Conservation (phyloP, 1,284 basidiomycete genomes). For the Anthracocystis panici-leucophaei region DNA sequence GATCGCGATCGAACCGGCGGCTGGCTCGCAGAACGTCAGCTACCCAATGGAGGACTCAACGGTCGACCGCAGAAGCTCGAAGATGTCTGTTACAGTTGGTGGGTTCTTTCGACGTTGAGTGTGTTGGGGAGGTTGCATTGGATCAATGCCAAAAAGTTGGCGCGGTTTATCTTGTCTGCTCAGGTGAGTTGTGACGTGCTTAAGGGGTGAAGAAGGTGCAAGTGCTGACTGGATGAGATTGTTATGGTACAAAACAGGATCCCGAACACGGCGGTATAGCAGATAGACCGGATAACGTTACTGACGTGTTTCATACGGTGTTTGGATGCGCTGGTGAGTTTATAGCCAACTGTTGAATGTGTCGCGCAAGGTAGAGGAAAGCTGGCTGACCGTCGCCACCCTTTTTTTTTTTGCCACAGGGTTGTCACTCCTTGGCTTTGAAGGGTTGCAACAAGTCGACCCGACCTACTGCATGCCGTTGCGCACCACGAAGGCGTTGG, state of each 20-base stretch:
- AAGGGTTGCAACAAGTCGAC: slow-evolving; percentile 83
- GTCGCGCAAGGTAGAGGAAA: background rate
- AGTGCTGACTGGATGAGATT: slow-evolving; percentile 1
- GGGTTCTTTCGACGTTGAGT: slow-evolving; percentile 89
- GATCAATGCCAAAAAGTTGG: slow-evolving; percentile 88
- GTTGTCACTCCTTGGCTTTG: slow-evolving; percentile 88
- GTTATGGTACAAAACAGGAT: slow-evolving; percentile 75
- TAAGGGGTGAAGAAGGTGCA: background rate
- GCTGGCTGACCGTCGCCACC: background rate
- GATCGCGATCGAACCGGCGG: slow-evolving; percentile 76
- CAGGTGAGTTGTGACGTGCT: slow-evolving; percentile 75
- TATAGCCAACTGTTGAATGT: background rate
- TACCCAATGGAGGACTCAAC: slow-evolving; percentile 92
- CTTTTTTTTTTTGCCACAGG: slow-evolving; percentile 72
- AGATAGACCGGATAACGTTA: slow-evolving; percentile 91
- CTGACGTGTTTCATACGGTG: slow-evolving; percentile 94
- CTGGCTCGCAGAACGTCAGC: slow-evolving; percentile 93
- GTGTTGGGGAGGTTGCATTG: slow-evolving; percentile 86
- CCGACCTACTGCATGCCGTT: slow-evolving; percentile 97
- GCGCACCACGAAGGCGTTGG: slow-evolving; percentile 73
- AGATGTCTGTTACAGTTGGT: slow-evolving; percentile 98
- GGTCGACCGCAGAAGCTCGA: slow-evolving; percentile 97
- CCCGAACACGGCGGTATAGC: slow-evolving; percentile 91
- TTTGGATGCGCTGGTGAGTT: slow-evolving; percentile 89
- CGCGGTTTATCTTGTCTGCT: slow-evolving; percentile 84